A percentile compares a stretch with the other conserved stretches of the same genome.
Evolutionary conservation across 306 rosid species (phyloP).

Genomic region (Leucaena leucocephala): DNA sequence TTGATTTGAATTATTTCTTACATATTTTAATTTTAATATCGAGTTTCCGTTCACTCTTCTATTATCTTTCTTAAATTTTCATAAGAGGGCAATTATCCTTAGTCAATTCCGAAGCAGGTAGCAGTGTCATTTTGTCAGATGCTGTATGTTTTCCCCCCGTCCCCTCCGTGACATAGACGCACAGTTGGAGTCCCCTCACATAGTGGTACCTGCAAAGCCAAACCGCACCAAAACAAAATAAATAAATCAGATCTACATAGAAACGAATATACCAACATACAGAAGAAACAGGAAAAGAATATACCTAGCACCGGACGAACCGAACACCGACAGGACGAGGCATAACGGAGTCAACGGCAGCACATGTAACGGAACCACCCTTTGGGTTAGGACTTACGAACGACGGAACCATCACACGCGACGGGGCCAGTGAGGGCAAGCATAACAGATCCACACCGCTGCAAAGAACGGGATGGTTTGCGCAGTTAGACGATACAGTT

Average conservation of each 20-base stretch:
- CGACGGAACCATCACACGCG: not conserved
- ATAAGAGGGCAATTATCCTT: no score
- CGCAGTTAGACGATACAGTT: constrained; percentile 30
- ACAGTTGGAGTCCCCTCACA: not conserved
- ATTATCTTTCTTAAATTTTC: not conserved
- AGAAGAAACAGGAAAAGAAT: not conserved
- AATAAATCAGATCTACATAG: not conserved
- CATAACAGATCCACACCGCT: constrained; percentile 45
- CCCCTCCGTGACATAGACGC: not conserved
- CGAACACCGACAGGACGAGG: constrained; percentile 24
- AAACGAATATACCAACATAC: not conserved
- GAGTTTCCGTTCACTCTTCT: not conserved
- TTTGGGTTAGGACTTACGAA: not conserved
- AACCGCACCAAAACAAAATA: constrained; percentile 32
- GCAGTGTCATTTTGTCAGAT: no score
- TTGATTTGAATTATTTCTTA: constrained; percentile 1
- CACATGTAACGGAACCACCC: constrained; percentile 39
- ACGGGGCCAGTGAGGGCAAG: constrained; percentile 35
- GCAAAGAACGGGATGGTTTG: constrained; percentile 38
- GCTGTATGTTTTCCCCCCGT: no score
- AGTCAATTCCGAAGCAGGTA: no score
- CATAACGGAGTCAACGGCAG: constrained; percentile 40
- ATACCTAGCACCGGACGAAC: constrained; percentile 51
- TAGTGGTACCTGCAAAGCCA: constrained; percentile 7
- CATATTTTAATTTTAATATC: constrained; percentile 16